Conservation (phyloP, 768 basidiomycete species). For the Boletus tomentosulus region DNA sequence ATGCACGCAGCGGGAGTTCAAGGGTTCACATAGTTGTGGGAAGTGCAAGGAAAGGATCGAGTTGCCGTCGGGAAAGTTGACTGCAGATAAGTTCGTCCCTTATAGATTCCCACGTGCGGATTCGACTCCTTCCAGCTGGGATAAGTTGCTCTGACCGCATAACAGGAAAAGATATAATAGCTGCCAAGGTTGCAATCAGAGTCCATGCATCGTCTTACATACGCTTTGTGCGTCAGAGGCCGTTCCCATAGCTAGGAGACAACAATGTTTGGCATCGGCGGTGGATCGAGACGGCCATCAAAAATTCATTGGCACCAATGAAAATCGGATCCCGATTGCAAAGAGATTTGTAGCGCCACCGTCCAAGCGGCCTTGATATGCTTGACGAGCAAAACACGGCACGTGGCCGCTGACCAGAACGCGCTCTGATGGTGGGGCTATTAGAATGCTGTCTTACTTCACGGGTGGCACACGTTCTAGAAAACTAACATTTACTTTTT, state of each 20-base stretch:
- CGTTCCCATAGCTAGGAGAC: neutral
- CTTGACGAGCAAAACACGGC: neutral
- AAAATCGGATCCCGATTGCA: neutral
- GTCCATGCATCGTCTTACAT: neutral
- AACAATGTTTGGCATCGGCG: neutral
- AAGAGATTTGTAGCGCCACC: neutral
- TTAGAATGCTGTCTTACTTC: neutral
- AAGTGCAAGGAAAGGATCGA: neutral
- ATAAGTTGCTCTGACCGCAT: neutral
- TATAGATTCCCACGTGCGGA: neutral
- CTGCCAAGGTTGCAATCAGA: neutral
- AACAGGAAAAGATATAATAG: neutral
- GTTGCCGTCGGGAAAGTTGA: neutral
- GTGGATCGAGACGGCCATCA: neutral
- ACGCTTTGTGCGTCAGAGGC: neutral
- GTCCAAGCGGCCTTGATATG: neutral
- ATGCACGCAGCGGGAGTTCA: neutral
- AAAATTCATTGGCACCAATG: neutral
- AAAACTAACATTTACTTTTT: neutral
- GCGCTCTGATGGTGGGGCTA: neutral
- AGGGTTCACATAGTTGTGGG: neutral
- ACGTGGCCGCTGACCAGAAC: neutral
- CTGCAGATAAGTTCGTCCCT: neutral
- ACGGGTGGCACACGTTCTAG: neutral
- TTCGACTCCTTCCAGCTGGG: neutral